These are phyloP conservation scores for Bromus sterilis DNA, from an alignment of 176 grass and related monocot genomes.

Conservation along the genomic window DNA sequence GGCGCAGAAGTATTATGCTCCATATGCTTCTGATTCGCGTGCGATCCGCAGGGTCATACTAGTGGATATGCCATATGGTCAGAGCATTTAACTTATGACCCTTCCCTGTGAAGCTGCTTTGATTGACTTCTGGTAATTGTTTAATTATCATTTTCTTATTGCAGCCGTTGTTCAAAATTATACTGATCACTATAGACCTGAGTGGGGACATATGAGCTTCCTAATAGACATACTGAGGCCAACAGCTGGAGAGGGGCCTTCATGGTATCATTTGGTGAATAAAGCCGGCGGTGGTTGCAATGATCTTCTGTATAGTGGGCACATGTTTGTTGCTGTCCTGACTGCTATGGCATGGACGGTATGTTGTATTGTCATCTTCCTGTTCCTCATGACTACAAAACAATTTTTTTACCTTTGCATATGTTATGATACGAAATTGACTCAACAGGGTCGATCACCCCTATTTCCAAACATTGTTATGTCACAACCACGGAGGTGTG, in stretches of 20 bases:
- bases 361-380: neutral
- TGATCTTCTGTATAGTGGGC: conserved; percentile 92
- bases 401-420: neutral
- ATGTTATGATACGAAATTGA: neutral
- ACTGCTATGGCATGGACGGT: conserved; percentile 99
- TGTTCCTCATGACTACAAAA: neutral
- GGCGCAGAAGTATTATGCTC: conserved; percentile 82
- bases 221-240: conserved; percentile 78
- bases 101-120: conserved; percentile 2
- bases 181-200: conserved; percentile 51
- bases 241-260: conserved; percentile 64
- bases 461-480: neutral
- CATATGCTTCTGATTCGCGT: conserved; percentile 70
- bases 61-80: conserved; percentile 70
- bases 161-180: conserved; percentile 52
- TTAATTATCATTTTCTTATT: neutral
- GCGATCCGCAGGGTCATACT: conserved; percentile 64
- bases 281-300: conserved; percentile 88
- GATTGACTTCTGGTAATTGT: neutral
- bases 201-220: conserved; percentile 84
- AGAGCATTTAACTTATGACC: conserved; percentile 12
- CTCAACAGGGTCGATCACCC: neutral
- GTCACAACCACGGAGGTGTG: neutral
- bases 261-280: conserved; percentile 85
- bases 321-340: conserved; percentile 89